phyloP scores from a whole-genome alignment of 352 stramenopile species.

The Pythium brachiatum region DNA sequence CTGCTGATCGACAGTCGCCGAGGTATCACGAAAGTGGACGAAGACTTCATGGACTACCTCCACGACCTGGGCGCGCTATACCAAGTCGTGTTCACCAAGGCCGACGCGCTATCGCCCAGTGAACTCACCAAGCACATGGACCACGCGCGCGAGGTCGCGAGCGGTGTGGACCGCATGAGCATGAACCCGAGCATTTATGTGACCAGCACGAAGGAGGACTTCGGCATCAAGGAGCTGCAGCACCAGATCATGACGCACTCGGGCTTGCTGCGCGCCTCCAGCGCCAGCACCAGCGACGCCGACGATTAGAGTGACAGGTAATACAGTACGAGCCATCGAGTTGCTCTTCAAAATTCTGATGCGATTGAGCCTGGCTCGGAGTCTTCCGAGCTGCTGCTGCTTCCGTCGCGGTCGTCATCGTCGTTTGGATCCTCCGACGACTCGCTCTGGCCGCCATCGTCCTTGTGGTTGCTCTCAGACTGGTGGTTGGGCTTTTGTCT shows the following conservation, averaged over 20 bases:
- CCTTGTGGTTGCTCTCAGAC: conserved; percentile 1
- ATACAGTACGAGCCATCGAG: neutral
- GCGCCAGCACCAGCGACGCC: neutral
- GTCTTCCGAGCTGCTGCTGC: conserved; percentile 23
- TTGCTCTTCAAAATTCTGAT: conserved; percentile 30
- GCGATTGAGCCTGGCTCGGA: conserved; percentile 33
- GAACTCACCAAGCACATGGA: conserved; percentile 53
- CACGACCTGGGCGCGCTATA: conserved; percentile 79
- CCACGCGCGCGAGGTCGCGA: conserved; percentile 45
- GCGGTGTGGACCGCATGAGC: conserved; percentile 52
- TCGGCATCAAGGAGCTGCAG: conserved; percentile 76
- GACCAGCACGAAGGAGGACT: conserved; percentile 71
- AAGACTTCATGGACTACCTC: conserved; percentile 89
- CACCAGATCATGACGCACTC: conserved; percentile 69
- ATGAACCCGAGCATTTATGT: conserved; percentile 85
- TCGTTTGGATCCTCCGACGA: conserved; percentile 14
- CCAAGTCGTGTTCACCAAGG: conserved; percentile 91
- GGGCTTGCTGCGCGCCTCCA: conserved; percentile 34
- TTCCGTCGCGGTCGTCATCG: conserved; percentile 19
- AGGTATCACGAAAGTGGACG: conserved; percentile 71
- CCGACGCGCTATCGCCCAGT: conserved; percentile 49
- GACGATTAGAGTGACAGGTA: neutral
- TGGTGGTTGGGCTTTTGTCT: neutral
- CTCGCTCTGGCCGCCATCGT: conserved; percentile 8
- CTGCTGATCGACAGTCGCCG: conserved; percentile 79